Evolutionary conservation across 306 rosid species (phyloP), one percentile per base, ranked within the genome.

Genomic region (Corylus avellana): DNA sequence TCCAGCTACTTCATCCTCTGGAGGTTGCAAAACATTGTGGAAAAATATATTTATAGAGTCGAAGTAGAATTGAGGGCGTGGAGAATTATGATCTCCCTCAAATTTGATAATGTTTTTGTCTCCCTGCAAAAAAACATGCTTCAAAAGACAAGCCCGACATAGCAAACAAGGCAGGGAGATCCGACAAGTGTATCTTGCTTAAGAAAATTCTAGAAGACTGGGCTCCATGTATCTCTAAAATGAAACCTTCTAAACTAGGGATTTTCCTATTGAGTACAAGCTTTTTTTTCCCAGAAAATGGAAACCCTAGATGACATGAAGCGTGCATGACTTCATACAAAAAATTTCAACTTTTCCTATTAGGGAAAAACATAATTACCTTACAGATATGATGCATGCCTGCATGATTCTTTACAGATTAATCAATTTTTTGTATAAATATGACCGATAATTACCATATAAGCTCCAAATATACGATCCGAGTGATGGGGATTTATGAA

Each of bases 11-110:
- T 93, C 97, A 87, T 93, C 98, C 74, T 89, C 94, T 2, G 98
- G 99, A 84, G 98, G 99, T 88, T 90, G 98, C 82, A 96, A 76
- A 75, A 93, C 94, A 79, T 93, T 91, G 86, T 88, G 93, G 80
- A 96, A 96, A 85, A 96, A 96, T 4, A 93, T 89, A 81, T 91
- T 90, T 78, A 96, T 89, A 46, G 99, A 93, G 79, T 96, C 98
- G 55, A 96, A 96, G 84, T 86, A 96, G 86, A 89, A 93, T 79
- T 90, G 96, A 82, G 99, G 97, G 49, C 98, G 92, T 37, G 97
- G 93, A 80, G 99, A 96, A 76, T 96, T 96, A 92, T 96, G 99
- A 84, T 96, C 99, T 71, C 99, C 99, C 67, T 96, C 99, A 70
- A 96, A 96, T 89, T 91, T 93, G 78, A 93, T 89, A 62, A 93